Conservation (phyloP, 805 yeast species). For the Teunomyces gatunensis region DNA sequence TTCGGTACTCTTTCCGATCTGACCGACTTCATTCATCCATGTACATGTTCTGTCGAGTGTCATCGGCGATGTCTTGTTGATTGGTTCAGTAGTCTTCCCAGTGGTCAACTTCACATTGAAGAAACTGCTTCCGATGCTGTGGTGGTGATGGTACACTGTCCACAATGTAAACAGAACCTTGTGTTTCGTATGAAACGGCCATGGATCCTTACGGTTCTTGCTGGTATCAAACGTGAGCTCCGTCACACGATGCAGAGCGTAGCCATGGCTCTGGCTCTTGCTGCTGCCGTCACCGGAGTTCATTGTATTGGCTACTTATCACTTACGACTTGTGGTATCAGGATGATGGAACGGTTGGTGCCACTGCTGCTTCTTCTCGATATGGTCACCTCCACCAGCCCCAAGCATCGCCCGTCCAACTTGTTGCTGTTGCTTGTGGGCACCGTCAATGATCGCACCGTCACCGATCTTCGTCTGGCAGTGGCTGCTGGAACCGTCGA, state of each 20-base stretch:
- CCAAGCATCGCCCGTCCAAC: not conserved
- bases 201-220: constrained; percentile 19
- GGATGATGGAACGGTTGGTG: constrained; percentile 34
- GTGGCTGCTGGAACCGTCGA: constrained; percentile 30
- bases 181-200: constrained; percentile 31
- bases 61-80: constrained; percentile 41
- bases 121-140: constrained; percentile 5
- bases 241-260: constrained; percentile 27
- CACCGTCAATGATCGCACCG: constrained; percentile 11
- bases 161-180: constrained; percentile 40
- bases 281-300: constrained; percentile 41
- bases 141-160: constrained; percentile 32
- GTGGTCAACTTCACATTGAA: constrained; percentile 19
- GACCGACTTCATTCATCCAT: constrained; percentile 34
- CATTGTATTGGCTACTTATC: constrained; percentile 39
- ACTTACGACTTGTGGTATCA: constrained; percentile 35
- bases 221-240: constrained; percentile 15
- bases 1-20: constrained; percentile 36
- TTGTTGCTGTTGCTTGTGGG: constrained; percentile 10
- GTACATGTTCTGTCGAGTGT: constrained; percentile 36
- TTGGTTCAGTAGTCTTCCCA: constrained; percentile 38
- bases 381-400: constrained; percentile 11
- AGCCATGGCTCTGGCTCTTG: constrained; percentile 31
- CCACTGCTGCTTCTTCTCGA: constrained; percentile 33
- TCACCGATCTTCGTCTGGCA: constrained; percentile 28